Base-by-base conservation (phyloP, 768 basidiomycete genomes). In the Tulasnella sp. region DNA sequence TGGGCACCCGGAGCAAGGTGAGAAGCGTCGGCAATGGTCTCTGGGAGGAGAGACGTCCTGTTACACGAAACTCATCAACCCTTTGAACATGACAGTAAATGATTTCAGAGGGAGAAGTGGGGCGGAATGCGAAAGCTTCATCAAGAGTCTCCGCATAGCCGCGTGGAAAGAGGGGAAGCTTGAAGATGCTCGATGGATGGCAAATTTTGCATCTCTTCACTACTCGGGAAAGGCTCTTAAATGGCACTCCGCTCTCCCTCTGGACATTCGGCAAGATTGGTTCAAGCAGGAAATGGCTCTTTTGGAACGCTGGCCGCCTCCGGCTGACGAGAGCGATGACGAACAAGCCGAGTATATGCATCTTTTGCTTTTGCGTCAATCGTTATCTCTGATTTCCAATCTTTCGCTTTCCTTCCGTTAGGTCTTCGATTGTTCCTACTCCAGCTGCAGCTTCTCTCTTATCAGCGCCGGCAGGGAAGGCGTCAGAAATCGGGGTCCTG, bases 81-180 rank as follows among this genome's bases (percentile, higher is more conserved):
- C 17, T 42, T 17, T 17, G 5, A 5, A 19, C 49, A 8, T 52
- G 6, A 4, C 8, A 54, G 52, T 54, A 1, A 8, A 54, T 1
- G 8, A 19, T 7, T 72, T 72, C 38, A 40, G 22, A 15, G 71
- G 71, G 15, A 25, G 42, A 19, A 45, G 31, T 7, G 9, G 38
- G 39, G 29, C 6, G 7, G 71, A 72, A 40, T 72, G 71, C 38
- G 38, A 40, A 6, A 15, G 1, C 14, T 72, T 72, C 25, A 7
- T 72, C 15, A 36, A 49, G 19, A 15, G 34, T 15, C 7, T 72
- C 31, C 37, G 71, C 3, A 15, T 12, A 22, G 29, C 2, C 1
- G 71, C 71, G 6, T 72, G 31, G 38, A 49, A 40, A 15, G 34
- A 72, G 42, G 71, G 71, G 42, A 72, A 72, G 71, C 37, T 72